Base-by-base conservation (phyloP, 2,329 filamentous ascomycete genomes). In the Aspergillus oerlinghausenensis region DNA sequence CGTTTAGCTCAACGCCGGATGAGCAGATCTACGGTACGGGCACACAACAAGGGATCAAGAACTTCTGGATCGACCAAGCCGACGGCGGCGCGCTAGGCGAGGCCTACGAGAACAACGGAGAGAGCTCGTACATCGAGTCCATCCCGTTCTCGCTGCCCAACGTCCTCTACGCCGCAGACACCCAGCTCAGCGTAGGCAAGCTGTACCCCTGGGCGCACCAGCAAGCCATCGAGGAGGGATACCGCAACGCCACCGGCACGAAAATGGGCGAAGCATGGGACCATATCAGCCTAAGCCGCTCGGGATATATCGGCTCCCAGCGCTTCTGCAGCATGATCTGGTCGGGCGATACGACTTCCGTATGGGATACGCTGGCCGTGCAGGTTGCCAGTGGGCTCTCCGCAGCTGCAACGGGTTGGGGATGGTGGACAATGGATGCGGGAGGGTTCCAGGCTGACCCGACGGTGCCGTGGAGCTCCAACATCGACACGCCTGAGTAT, bases 371-470 rank as follows among this genome's bases (percentile, higher is more conserved):
- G 28, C 73, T 87, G 17, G 76, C 80, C 2, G 76, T 81, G 55
- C 84, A 87, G 64, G 70, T 87, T 2, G 75, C 81, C 0, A 84
- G 84, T 0, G 84, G 84, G 0, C 71, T 87, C 5, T 84, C 84
- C 61, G 85, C 85, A 75, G 85, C 83, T 0, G 71, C 87, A 3
- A 77, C 83, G 0, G 85, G 85, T 1, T 75, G 86, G 26, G 78
- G 83, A 0, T 87, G 84, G 84, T 87, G 83, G 82, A 87, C 85
- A 0, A 85, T 84, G 0, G 85, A 88, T 59, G 87, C 87, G 42
- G 85, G 85, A 1, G 85, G 85, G 0, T 88, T 88, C 63, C 84
- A 87, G 61, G 83, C 60, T 0, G 71, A 75, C 54, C 66, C 70
- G 2, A 70, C 70, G 0, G 66, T 74, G 0, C 53, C 57, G 8